These are phyloP conservation scores for Senna tora DNA, from an alignment of 306 rosid genomes.

Conservation along the genomic window DNA sequence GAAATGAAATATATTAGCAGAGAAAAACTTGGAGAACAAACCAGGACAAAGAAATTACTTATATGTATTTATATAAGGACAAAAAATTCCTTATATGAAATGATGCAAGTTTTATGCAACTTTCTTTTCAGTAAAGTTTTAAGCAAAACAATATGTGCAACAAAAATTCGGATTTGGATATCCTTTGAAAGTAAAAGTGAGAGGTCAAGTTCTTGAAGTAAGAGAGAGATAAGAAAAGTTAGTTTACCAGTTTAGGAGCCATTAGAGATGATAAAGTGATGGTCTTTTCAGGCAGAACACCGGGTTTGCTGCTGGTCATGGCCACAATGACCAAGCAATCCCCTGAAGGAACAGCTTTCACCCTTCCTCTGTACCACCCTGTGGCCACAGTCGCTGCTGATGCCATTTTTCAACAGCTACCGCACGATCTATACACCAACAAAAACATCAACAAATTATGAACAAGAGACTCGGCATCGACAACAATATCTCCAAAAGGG, in stretches of 20 bases:
- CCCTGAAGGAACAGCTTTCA: constrained; percentile 91
- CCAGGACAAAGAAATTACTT: neutral
- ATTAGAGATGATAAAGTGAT: constrained; percentile 84
- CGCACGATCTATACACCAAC: constrained; percentile 32
- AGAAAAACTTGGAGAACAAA: neutral
- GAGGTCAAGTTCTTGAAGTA: too few species aligned
- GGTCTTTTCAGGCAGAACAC: constrained; percentile 90
- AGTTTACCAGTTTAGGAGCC: constrained; percentile 82
- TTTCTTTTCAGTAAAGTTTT: neutral
- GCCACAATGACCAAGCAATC: constrained; percentile 86
- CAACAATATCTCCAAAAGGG: constrained; percentile 3
- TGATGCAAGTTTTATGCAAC: neutral
- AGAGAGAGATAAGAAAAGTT: too few species aligned
- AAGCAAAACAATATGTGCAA: neutral
- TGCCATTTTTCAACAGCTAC: constrained; percentile 80
- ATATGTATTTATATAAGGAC: too few species aligned
- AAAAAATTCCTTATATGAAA: neutral
- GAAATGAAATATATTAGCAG: neutral
- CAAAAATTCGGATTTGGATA: too few species aligned
- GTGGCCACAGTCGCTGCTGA: constrained; percentile 66
- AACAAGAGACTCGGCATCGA: constrained; percentile 14
- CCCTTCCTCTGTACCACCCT: constrained; percentile 92
- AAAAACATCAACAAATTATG: constrained; percentile 18
- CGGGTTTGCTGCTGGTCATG: constrained; percentile 71
- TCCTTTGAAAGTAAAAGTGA: too few species aligned